Evolutionary conservation across 306 rosid genomes (phyloP), one percentile per base, ranked within the genome.

Genomic region (Cucurbita pepo): DNA sequence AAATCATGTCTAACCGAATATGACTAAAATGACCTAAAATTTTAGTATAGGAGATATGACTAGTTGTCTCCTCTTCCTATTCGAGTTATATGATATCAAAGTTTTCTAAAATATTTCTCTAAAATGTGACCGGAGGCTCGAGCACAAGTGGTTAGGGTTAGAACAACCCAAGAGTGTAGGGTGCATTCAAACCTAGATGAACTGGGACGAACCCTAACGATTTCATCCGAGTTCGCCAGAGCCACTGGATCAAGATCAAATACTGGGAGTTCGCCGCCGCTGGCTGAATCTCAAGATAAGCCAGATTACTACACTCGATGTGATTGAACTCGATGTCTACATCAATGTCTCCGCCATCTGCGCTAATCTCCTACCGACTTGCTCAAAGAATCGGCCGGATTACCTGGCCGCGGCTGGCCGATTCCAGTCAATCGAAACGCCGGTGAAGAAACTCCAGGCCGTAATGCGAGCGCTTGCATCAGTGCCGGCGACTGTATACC

Each of bases 391-490:
- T 60, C 77, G 18, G 71, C 51, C 8, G 71, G 5, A 21, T 45
- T 47, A 30, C 50, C 77, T 3, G 59, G 71, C 47, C 10, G 57
- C 10, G 71, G 77, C 14, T 37, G 71, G 45, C 77, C 71, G 51
- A 34, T 47, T 13, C 90, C 97, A 12, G 97, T 92, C 10, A 89
- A 54, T 7, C 97, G 90, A 57, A 92, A 89, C 0, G 76, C 75
- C 0, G 77, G 71, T 14, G 77, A 71, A 25, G 30, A 25, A 6
- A 59, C 71, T 7, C 71, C 71, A 3, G 71, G 51, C 0, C 77
- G 58, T 48, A 75, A n/a, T 15, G 71, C 77, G n/a, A 75, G 71
- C 5, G 77, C 77, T 14, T 75, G 77, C 77, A 75, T 75, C 59
- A 75, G 44, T 19, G 38, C 59, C 3, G 77, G 77, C 71, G 71